Evolutionary conservation across 495 filamentous ascomycete species (phyloP).

Genomic region (Aspergillus incahuasiensis): DNA sequence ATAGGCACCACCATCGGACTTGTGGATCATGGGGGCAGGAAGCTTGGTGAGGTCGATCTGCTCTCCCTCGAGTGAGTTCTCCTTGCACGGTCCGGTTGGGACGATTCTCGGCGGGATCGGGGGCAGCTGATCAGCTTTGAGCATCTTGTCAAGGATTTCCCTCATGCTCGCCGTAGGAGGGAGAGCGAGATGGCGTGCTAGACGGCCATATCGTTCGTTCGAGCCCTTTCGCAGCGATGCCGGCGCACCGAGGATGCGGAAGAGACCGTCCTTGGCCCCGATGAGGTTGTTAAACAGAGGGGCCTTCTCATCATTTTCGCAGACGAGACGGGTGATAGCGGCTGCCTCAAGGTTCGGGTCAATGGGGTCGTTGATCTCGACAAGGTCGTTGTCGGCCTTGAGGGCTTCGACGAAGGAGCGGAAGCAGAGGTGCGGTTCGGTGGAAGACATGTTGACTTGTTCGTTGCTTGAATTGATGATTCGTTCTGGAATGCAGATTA

Average conservation of each 20-base stretch:
- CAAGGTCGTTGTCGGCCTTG: constrained; percentile 30
- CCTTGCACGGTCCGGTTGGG: constrained; percentile 28
- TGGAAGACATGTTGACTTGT: not conserved
- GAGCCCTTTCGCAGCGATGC: constrained; percentile 21
- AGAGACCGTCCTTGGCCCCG: constrained; percentile 29
- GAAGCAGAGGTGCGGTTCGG: constrained; percentile 15
- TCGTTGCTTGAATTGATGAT: not conserved
- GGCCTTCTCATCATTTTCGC: constrained; percentile 33
- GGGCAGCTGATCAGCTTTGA: constrained; percentile 13
- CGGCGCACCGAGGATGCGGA: constrained; percentile 36
- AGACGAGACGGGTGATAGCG: constrained; percentile 33
- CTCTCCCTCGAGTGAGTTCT: constrained; percentile 24
- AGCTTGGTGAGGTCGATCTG: constrained; percentile 33
- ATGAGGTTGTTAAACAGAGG: constrained; percentile 37
- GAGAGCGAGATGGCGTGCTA: constrained; percentile 28
- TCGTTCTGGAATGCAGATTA: not conserved
- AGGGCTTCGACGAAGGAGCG: constrained; percentile 31
- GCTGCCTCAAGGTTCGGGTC: constrained; percentile 33
- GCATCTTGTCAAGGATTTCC: constrained; percentile 29
- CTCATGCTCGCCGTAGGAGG: constrained; percentile 23
- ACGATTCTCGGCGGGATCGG: constrained; percentile 27
- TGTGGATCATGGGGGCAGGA: constrained; percentile 30
- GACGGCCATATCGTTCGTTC: constrained; percentile 23
- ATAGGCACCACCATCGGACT: constrained; percentile 36
- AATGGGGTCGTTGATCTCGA: constrained; percentile 26